Evolutionary conservation across 352 stramenopile species (phyloP).

Genomic region (Phytophthora citricola): DNA sequence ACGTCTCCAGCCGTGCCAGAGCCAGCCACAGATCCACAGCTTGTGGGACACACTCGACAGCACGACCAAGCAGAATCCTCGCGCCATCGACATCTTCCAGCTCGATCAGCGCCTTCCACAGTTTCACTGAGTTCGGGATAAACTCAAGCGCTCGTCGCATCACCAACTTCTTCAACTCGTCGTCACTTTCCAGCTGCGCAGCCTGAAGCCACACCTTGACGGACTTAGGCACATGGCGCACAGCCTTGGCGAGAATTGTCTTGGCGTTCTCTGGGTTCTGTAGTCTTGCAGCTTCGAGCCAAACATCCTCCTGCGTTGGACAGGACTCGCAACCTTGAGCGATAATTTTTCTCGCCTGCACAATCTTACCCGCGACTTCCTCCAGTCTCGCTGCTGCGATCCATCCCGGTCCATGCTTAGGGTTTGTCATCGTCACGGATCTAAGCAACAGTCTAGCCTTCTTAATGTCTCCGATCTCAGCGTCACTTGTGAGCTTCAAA

Average conservation of each 20-base stretch:
- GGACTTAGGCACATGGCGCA: constrained; percentile 92
- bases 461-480: constrained; percentile 98
- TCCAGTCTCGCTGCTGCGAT: constrained; percentile 98
- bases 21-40: constrained; percentile 99
- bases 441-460: constrained; percentile 97
- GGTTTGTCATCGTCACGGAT: constrained; percentile 98
- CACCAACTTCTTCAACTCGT: constrained; percentile 91
- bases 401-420: constrained; percentile 98
- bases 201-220: constrained; percentile 97
- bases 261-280: constrained; percentile 97
- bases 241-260: constrained; percentile 96
- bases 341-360: constrained; percentile 98
- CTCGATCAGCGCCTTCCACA: constrained; percentile 99
- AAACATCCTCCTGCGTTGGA: constrained; percentile 97
- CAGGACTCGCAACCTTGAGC: constrained; percentile 97
- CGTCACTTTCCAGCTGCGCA: constrained; percentile 93
- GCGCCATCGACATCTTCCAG: constrained; percentile 98
- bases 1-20: constrained; percentile 97
- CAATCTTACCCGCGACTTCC: constrained; percentile 96
- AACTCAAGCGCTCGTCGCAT: constrained; percentile 94
- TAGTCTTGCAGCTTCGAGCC: constrained; percentile 97
- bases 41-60: constrained; percentile 98
- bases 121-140: constrained; percentile 96
- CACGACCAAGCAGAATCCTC: constrained; percentile 93
- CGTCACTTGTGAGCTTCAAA: constrained; percentile 92